phyloP scores from a whole-genome alignment of 208 protist genomes.

The Crithidia sp. region DNA sequence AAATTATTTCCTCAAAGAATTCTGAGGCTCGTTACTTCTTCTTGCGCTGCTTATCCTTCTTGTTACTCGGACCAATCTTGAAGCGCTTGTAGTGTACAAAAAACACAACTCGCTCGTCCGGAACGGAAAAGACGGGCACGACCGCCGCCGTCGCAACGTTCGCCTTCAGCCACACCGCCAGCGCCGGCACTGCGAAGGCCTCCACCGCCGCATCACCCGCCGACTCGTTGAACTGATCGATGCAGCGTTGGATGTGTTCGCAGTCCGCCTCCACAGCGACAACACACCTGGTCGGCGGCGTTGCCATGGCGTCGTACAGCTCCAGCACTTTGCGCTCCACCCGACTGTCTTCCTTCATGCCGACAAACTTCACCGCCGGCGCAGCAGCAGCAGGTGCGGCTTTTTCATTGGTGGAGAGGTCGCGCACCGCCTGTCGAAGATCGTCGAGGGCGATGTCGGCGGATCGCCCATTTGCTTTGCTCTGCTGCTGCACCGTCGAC shows the following conservation, averaged over 20 bases:
- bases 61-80: constrained; percentile 8
- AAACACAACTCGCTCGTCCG: constrained; percentile 44
- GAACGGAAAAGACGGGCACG: constrained; percentile 51
- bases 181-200: constrained; percentile 10
- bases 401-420: constrained; percentile 30
- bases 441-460: constrained; percentile 40
- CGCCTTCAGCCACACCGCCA: constrained; percentile 51
- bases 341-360: constrained; percentile 13
- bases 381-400: background rate
- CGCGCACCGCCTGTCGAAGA: constrained; percentile 42
- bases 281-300: constrained; percentile 34
- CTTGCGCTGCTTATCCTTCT: constrained; percentile 26
- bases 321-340: constrained; percentile 39
- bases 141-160: constrained; percentile 38
- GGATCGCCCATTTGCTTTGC: constrained; percentile 27
- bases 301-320: constrained; percentile 37
- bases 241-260: constrained; percentile 39
- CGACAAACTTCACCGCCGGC: constrained; percentile 13
- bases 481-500: constrained; percentile 46
- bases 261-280: constrained; percentile 38
- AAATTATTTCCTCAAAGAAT: background rate
- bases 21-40: constrained; percentile 13
- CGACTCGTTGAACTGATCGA: constrained; percentile 33
- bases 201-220: constrained; percentile 22
- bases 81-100: constrained; percentile 52